Base-by-base conservation (phyloP, 129 eudicot genomes). In the Solidago caesia region DNA sequence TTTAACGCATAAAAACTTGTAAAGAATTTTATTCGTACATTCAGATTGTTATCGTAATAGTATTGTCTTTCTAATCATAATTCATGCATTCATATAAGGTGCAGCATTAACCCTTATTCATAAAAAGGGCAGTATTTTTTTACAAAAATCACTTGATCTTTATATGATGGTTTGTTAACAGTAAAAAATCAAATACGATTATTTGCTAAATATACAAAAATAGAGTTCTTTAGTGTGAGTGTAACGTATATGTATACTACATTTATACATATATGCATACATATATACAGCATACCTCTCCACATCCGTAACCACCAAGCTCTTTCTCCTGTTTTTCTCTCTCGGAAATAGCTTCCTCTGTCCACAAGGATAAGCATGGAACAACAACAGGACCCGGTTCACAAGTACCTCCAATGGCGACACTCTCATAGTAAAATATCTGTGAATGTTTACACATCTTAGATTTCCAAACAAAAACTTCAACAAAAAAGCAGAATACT, bases 271-370 rank as follows among this genome's bases (percentile, higher is more conserved):
- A 43, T 42, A 8, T 44, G 53, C 26, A 15, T 27, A 15, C 7
- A n/a, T 45, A 46, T 25, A 45, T n/a, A 65, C 29, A 65, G 52
- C 53, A 25, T 85, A 89, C 96, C 96, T 89, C 96, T 53, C 96
- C 96, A 75, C 79, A 70, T 39, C 96, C 96, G 48, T 89, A 89
- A 77, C 96, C 92, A 55, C 96, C 96, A 64, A 89, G 89, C 79
- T 89, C 92, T 73, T 81, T 82, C 78, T 89, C 96, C 78, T 71
- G 90, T 77, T 89, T 89, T 56, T 89, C 96, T 79, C 96, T 83
- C 77, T 85, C 96, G 10, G 90, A 81, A 77, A 87, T 87, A 76
- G 87, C 96, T 79, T 87, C 96, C 81, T 89, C 96, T 4, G 92
- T 89, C 96, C 96, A 89, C 44, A 85, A 87, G 46, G 87, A 77